These are phyloP conservation scores for Radiomyces spectabilis DNA, from an alignment of 192 early-diverging fungal genomes.

Conservation along the genomic window DNA sequence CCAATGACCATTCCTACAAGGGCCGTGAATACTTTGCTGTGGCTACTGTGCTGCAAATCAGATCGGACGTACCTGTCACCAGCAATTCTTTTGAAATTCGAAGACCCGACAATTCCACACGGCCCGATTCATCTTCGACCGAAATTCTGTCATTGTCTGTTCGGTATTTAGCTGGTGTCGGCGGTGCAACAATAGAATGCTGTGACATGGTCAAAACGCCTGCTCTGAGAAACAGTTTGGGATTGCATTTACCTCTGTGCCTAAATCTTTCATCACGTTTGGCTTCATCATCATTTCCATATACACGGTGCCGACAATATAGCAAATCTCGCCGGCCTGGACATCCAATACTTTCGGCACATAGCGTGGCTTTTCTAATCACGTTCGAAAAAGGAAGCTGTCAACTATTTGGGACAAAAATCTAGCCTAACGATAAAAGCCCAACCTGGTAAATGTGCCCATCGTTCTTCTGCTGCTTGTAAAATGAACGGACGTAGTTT, in stretches of 20 bases:
- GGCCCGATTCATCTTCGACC: constrained; percentile 91
- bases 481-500: constrained; percentile 55
- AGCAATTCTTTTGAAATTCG: constrained; percentile 43
- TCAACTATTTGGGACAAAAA: too few relatives aligned
- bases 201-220: not conserved
- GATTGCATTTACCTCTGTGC: constrained; percentile 55
- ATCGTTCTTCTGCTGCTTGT: constrained; percentile 44
- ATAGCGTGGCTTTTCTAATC: constrained; percentile 24
- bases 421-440: too few relatives aligned
- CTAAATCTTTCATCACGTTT: constrained; percentile 83
- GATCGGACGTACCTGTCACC: constrained; percentile 86
- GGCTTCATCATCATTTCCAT: constrained; percentile 84
- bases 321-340: constrained; percentile 51
- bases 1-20: constrained; percentile 64
- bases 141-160: constrained; percentile 51
- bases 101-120: constrained; percentile 66
- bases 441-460: constrained; percentile 37
- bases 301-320: constrained; percentile 83
- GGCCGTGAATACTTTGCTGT: not conserved
- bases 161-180: constrained; percentile 59
- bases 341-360: constrained; percentile 72
- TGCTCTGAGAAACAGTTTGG: not conserved
- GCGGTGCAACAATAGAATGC: constrained; percentile 60
- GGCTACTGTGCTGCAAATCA: too few relatives aligned
- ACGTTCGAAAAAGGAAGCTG: not conserved